Base-by-base conservation (phyloP, 2,329 filamentous ascomycete genomes). In the Fusarium sp. region DNA sequence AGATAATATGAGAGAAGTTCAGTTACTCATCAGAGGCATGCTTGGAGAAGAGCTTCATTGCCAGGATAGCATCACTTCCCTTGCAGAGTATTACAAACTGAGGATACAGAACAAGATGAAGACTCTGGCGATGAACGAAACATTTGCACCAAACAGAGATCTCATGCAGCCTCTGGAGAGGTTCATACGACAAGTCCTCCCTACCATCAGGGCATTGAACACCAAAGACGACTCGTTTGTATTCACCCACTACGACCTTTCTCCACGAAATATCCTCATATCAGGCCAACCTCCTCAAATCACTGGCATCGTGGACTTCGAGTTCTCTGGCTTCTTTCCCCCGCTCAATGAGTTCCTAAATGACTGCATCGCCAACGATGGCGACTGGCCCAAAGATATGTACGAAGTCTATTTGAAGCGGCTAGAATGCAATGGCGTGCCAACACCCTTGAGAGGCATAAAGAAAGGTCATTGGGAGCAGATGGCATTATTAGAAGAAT, bases 1-100 rank as follows among this genome's bases (percentile, higher is more conserved):
- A 0, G 8, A 21, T 23, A 4, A 0, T 2, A 1, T 5, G 4
- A 9, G 0, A 0, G n/a, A 15, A 19, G 3, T n/a, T n/a, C n/a
- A n/a, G n/a, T n/a, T n/a, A n/a, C n/a, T n/a, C 0, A 18, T 63
- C 6, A 19, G 60, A 25, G 60, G 60, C 3, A 42, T 63, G 37
- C 19, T 63, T 6, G 60, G 60, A 13, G 60, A 63, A 8, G 53
- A 37, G 2, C 15, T 63, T 0, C 2, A 7, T 3, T 19, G 6
- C 4, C 9, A 25, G 1, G 1, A 42, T 1, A 11, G 21, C 0
- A 49, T 63, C 11, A 6, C 42, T 9, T 60, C 42, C 4, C 11
- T 35, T 13, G 6, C 3, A 28, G 37, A 35, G 1, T 69, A 65
- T 3, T 65, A 62, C 21, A 42, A 19, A 13, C 5, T 23, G 4